Evolutionary conservation across 495 filamentous ascomycete genomes (phyloP).

Genomic region (Bathelium albidoporum): DNA sequence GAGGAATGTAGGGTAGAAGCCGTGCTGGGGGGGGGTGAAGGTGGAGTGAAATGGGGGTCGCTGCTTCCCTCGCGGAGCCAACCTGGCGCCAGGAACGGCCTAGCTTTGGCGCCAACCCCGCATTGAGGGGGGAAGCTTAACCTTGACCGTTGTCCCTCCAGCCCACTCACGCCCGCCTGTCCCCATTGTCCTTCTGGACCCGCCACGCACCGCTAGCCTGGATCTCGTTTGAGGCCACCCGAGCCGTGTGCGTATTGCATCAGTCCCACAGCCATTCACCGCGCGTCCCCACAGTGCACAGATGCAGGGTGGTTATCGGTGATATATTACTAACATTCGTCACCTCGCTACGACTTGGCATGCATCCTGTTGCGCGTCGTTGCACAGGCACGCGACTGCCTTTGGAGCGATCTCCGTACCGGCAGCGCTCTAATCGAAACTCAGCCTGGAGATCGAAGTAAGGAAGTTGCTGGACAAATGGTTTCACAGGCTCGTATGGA

Average conservation of each 20-base stretch:
- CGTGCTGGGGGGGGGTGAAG: too few relatives aligned
- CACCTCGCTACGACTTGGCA: background rate
- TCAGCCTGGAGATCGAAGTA: too few relatives aligned
- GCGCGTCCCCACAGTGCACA: background rate
- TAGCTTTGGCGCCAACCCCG: background rate
- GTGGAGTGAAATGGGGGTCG: too few relatives aligned
- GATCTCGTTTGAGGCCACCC: background rate
- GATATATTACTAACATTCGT: background rate
- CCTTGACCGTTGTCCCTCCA: background rate
- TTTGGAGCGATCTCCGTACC: too few relatives aligned
- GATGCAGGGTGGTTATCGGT: background rate
- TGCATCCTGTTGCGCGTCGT: background rate
- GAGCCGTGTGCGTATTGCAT: background rate
- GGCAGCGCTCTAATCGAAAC: background rate
- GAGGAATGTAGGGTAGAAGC: background rate
- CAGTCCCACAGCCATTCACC: background rate
- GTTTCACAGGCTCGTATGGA: too few relatives aligned
- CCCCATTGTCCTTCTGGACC: slow-evolving; percentile 1
- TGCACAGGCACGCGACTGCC: background rate
- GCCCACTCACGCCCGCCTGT: too few relatives aligned
- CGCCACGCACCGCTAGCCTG: background rate
- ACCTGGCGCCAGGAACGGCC: background rate
- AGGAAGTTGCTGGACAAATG: too few relatives aligned
- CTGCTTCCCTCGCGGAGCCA: background rate
- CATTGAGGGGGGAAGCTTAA: slow-evolving; percentile 4